Evolutionary conservation across 805 yeast genomes (phyloP), one percentile per base, ranked within the genome.

Genomic region (Kuraishia piskuri): DNA sequence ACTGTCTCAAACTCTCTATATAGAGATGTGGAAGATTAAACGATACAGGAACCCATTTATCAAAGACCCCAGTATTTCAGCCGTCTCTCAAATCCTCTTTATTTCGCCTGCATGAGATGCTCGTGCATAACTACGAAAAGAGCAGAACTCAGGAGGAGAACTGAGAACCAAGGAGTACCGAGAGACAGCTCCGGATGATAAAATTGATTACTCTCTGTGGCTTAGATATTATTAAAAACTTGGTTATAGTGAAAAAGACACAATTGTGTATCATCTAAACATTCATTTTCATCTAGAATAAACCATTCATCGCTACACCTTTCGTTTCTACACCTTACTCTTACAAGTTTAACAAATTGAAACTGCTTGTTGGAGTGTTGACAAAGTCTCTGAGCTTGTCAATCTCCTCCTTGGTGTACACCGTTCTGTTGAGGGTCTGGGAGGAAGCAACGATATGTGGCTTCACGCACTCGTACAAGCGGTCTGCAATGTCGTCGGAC

Each of bases 401-500:
- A 46, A 70, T 55, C 48, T 66, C 73, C 52, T 70, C 73, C 53
- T 61, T 66, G 52, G 65, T 66, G 55, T 68, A 70, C 48, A 70
- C 72, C 22, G 73, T 68, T 60, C 74, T 66, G 53, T 68, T 68
- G 54, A 59, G 53, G 23, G 65, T 58, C 57, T 70, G 73, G n/a
- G 74, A 69, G 26, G 69, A 58, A 10, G 68, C 63, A 24, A 56
- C 50, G 50, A 70, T 69, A 54, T 67, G 68, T 22, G 72, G 67
- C 55, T 69, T 70, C 49, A 65, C 69, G 60, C 77, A 78, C 51
- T 66, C 68, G 63, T 74, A 77, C 25, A 78, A 62, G 66, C 71
- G 73, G 59, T 78, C 82, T 44, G 74, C 75, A 49, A 84, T 69
- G 55, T 74, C 70, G 56, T 73, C 82, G 17, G 84, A 79, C 49